phyloP scores from a whole-genome alignment of 352 stramenopile species.

The Globisporangium spinosum region DNA sequence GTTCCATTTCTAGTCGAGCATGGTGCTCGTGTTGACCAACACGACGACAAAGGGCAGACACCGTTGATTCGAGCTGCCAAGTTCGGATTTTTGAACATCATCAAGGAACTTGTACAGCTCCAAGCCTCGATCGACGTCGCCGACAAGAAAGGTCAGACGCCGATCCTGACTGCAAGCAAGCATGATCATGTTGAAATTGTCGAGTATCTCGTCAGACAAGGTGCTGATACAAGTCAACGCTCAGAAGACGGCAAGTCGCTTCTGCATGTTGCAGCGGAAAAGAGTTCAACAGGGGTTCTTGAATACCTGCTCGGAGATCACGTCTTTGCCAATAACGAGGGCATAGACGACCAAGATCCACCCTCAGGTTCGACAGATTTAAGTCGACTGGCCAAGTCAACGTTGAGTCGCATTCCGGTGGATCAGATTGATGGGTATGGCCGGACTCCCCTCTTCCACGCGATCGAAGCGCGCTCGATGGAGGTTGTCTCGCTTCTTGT shows the following conservation, averaged over 20 bases:
- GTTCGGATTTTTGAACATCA: background rate
- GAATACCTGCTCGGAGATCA: background rate
- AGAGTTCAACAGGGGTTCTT: background rate
- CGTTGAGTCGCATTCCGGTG: background rate
- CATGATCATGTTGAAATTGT: background rate
- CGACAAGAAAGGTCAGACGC: background rate
- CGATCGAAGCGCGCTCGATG: background rate
- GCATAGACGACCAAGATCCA: background rate
- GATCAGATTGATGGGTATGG: background rate
- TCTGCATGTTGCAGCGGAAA: background rate
- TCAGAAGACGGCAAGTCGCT: background rate
- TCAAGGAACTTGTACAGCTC: background rate
- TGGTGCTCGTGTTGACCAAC: background rate
- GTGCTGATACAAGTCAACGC: background rate
- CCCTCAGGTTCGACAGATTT: background rate
- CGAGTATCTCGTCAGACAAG: background rate
- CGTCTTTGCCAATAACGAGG: background rate
- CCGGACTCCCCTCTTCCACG: background rate
- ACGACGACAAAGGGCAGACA: background rate
- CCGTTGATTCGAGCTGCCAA: background rate
- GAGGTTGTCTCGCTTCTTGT: background rate
- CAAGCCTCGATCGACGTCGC: background rate
- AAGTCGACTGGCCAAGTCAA: no score
- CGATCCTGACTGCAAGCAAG: background rate
- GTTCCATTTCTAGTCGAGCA: background rate